phyloP scores from a whole-genome alignment of 345 rosid species.

The Eucalyptus fibrosa region DNA sequence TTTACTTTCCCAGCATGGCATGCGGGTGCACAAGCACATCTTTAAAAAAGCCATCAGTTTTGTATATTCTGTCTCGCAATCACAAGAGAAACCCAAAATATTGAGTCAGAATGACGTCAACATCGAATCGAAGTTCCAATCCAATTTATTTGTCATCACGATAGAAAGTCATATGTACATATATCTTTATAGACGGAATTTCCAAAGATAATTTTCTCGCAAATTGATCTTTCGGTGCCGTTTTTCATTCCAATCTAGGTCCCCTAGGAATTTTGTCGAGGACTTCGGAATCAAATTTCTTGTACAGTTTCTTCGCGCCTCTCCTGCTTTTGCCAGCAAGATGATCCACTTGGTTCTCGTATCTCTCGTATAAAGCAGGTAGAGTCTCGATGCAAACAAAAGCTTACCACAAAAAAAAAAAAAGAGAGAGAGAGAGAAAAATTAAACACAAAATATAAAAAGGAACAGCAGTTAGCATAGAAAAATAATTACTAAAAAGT shows the following conservation, averaged over 20 bases:
- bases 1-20: neutral
- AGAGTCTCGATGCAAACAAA: slow-evolving; percentile 24
- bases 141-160: neutral
- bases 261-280: slow-evolving; percentile 41
- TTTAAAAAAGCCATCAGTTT: neutral
- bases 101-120: neutral
- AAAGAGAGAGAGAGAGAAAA: neutral
- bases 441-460: neutral
- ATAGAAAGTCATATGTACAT: neutral
- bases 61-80: neutral
- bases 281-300: slow-evolving; percentile 22
- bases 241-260: neutral
- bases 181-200: neutral
- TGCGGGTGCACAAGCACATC: neutral
- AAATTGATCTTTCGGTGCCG: neutral
- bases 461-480: neutral
- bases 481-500: neutral
- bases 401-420: slow-evolving; percentile 1
- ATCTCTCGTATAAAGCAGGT: slow-evolving; percentile 27
- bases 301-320: slow-evolving; percentile 8
- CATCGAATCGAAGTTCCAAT: neutral
- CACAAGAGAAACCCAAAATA: neutral
- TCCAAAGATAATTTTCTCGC: neutral
- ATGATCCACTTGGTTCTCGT: slow-evolving; percentile 20
- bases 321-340: slow-evolving; percentile 21